Base-by-base conservation (phyloP, 345 rosid genomes). In the Rhizophora apiculata region DNA sequence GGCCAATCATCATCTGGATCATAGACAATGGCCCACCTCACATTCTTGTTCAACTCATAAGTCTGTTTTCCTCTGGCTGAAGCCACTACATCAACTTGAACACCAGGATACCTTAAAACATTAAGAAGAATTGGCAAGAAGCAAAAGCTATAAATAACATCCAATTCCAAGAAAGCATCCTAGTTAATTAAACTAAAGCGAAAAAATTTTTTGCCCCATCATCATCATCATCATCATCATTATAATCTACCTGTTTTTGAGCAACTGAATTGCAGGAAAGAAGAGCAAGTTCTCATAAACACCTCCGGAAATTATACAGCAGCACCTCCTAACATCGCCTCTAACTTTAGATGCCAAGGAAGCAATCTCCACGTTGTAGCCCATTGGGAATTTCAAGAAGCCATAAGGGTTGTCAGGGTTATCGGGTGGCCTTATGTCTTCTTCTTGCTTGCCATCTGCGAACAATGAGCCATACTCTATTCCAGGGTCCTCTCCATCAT, bases 311-410 rank as follows among this genome's bases (percentile, higher is more conserved):
- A 94, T 59, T 29, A 91, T 37, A 72, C 97, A 91, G 74, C 95
- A 89, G 64, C 98, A 94, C 56, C 96, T 79, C 83, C 98, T 76
- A 57, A 91, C 95, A 78, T 94, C 98, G 31, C 98, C 98, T 79
- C 98, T 84, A 49, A 91, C 78, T 82, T 91, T 94, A 79, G 86
- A 81, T 0, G 84, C 87, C 78, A 91, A 70, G 22, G 95, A 82
- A 60, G 95, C 97, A 31, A 91, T 67, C 81, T 94, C 98, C 39
- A 88, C 95, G 6, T 56, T 79, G 70, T 67, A 94, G 29, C 96
- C 97, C 86, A 62, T 84, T 0, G 96, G 97, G 70, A 94, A 91
- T 78, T 94, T 94, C 75, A 91, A 85, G 86, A 91, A 94, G 3
- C 96, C 98, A 52, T 91, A 91, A 27, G 95, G 95, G 62, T 83